Evolutionary conservation across 352 stramenopile genomes (phyloP), one percentile per base, ranked within the genome.

Genomic region (Plasmopara halstedii): DNA sequence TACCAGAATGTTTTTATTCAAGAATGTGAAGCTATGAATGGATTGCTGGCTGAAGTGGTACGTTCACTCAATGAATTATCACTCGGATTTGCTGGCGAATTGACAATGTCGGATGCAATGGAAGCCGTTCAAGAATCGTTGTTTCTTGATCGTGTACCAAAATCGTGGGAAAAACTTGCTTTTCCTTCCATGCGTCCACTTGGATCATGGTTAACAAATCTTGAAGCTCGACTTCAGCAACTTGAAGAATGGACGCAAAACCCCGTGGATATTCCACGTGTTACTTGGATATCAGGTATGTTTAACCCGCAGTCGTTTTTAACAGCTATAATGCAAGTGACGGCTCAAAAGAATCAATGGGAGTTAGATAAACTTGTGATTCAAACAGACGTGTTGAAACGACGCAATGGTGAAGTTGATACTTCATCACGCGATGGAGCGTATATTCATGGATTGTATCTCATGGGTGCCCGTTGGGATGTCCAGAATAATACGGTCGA

Each of bases 91-190:
- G 90, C 92, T 0, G 96, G 96, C 19, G 94, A 98, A 53, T 63
- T 99, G 25, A 98, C 96, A 27, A 98, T 99, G 92, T 97, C 90
- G 27, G 94, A 98, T 48, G 73, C 91, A 6, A 99, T 99, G 95
- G 95, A 98, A 61, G 68, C 83, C 10, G 73, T 99, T 8, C 88
- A 97, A 52, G 85, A 96, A 58, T 84, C 87, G 19, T 69, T 99
- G 10, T 98, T 97, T 66, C 55, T 96, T 4, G 88, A 97, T 44
- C 76, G 89, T 26, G 85, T 98, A 21, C 95, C 95, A 11, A 88
- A 75, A 19, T 87, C 78, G 3, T 99, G 96, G 96, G 77, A 93
- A 47, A 98, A 98, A 56, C 60, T 95, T 11, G 86, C 93, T 15
- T 99, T 97, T 84, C 90, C 94, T 46, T 97, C 83, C 22, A 59